Conservation (phyloP, 192 early-diverging fungal species). For the Gonapodya prolifera region DNA sequence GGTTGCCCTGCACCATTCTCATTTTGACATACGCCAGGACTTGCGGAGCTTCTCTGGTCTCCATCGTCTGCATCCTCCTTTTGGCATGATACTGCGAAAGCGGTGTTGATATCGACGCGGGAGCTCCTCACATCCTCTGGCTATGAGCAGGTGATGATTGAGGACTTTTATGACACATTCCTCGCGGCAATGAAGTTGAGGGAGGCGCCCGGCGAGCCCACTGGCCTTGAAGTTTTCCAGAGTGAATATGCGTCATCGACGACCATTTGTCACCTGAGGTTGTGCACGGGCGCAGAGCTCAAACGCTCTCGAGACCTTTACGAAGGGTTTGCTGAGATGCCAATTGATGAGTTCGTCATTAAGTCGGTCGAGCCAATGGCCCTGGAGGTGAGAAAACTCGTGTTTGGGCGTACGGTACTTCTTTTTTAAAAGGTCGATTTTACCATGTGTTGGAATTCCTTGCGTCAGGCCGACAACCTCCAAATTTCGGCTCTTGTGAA, state of each 20-base stretch:
- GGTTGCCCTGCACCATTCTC: not conserved
- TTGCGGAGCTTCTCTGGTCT: conserved; percentile 4
- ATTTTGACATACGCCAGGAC: not conserved
- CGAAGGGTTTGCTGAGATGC: conserved; percentile 1
- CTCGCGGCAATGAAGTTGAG: not conserved
- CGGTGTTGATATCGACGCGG: not conserved
- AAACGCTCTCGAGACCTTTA: not conserved
- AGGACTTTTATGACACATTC: conserved; percentile 4
- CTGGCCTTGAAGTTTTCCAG: not conserved
- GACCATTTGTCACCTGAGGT: not conserved
- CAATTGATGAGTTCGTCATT: not conserved
- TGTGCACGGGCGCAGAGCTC: not conserved
- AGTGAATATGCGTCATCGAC: not conserved
- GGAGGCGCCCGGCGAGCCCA: not conserved
- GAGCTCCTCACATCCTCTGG: not conserved
- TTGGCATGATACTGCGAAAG: not conserved
- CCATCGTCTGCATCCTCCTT: not conserved
- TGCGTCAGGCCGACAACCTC: conserved; percentile 3
- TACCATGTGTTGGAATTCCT: not conserved
- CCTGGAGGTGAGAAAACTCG: not conserved
- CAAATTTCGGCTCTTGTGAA: not conserved
- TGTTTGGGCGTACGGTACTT: not conserved
- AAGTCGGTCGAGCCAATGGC: conserved; percentile 1
- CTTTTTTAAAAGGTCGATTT: not conserved
- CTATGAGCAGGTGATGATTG: not conserved